phyloP scores from a whole-genome alignment of 768 basidiomycete species.

The Leccinum arenicola region DNA sequence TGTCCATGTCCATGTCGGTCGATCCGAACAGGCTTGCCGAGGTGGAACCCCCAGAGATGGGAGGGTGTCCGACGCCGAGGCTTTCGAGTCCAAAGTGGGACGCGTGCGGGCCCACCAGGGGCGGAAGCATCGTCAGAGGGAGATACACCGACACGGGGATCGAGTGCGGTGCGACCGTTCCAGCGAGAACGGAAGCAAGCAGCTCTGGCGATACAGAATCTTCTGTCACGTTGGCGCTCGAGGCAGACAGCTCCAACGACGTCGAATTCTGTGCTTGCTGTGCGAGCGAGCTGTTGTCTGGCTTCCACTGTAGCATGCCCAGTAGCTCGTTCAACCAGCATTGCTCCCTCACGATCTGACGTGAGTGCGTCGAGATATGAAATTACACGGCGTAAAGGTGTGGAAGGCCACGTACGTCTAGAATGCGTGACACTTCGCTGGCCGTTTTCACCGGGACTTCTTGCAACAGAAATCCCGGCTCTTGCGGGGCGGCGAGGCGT shows the following conservation, averaged over 20 bases:
- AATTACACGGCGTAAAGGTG: background rate
- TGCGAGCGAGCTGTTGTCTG: conserved; percentile 35
- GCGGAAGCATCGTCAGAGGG: conserved; percentile 36
- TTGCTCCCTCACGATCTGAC: conserved; percentile 65
- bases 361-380: background rate
- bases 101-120: conserved; percentile 15
- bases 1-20: conserved; percentile 33
- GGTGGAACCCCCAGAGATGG: conserved; percentile 23
- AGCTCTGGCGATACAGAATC: conserved; percentile 48
- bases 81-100: conserved; percentile 29
- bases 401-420: conserved; percentile 51
- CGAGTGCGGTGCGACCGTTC: conserved; percentile 34
- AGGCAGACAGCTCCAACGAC: background rate
- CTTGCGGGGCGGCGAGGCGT: conserved; percentile 64
- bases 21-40: conserved; percentile 30
- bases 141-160: conserved; percentile 76
- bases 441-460: conserved; percentile 68
- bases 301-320: conserved; percentile 55
- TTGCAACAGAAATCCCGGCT: conserved; percentile 74
- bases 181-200: conserved; percentile 62
- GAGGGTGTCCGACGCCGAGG: conserved; percentile 25
- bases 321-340: conserved; percentile 83
- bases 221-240: conserved; percentile 28
- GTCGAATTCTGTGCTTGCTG: conserved; percentile 8
- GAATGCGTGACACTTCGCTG: conserved; percentile 70